Base-by-base conservation (phyloP, 2,329 filamentous ascomycete species). In the Hypoxylon sp. region DNA sequence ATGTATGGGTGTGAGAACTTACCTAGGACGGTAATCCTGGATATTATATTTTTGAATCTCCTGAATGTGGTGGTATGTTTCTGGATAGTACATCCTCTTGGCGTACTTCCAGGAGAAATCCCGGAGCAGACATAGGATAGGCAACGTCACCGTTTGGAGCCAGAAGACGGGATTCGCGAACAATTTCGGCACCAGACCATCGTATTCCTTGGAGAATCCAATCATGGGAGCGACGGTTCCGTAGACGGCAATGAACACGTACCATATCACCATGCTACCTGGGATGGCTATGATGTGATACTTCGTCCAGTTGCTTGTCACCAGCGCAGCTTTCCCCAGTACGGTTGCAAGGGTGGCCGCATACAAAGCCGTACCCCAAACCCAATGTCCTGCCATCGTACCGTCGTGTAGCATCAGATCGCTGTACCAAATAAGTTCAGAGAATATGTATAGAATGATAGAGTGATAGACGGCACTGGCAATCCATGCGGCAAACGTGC, bases 1-100 rank as follows among this genome's bases (percentile, higher is more conserved):
- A 56, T 29, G 42, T 39, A n/a, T 62, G 29, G 56, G 35, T 54
- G 84, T 62, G 29, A 59, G 33, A 55, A 84, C 87, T 74, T 87
- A 94, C 93, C 96, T 91, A 69, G 96, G 96, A 78, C 96, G 87
- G 82, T 99, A 99, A 83, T 99, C 96, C 83, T 99, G 96, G 67
- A 99, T 97, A 76, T 99, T 99, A 84, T 98, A 99, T 83, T 99
- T 99, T 81, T 99, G 96, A 74, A 99, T 99, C 83, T 99, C 96
- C 81, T 99, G 96, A 71, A 99, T 96, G 80, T 99, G 96, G 76
- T 99, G 96, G 78, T 99, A 99, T 47, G 93, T 90, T 82, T 98
- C 92, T 22, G 96, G 96, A 74, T 91, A 91, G 83, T 98, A 99
- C 94, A 99, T 98, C 72, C 96, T 89, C 85, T 97, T 98, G 68